Conservation (phyloP, 1,284 basidiomycete species). For the Tilletiaria anomala region DNA sequence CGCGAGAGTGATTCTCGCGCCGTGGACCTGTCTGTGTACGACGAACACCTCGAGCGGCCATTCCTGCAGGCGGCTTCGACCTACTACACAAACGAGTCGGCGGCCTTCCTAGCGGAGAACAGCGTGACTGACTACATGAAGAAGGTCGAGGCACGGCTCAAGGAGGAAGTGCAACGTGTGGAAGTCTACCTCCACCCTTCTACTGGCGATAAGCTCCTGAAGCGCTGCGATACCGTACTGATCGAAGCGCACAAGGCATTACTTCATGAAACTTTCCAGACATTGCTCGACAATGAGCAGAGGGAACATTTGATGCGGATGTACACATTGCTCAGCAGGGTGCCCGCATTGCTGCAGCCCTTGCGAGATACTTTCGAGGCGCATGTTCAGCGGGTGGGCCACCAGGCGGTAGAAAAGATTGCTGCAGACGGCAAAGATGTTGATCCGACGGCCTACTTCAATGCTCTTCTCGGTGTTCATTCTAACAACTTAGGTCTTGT, state of each 20-base stretch:
- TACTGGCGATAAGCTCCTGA: slow-evolving; percentile 15
- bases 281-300: slow-evolving; percentile 78
- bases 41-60: slow-evolving; percentile 71
- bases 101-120: slow-evolving; percentile 75
- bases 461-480: slow-evolving; percentile 79
- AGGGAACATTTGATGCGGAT: slow-evolving; percentile 69
- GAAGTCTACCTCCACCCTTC: slow-evolving; percentile 76
- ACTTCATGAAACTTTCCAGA: slow-evolving; percentile 92
- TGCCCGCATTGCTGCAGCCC: slow-evolving; percentile 79
- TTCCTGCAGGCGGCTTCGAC: slow-evolving; percentile 78
- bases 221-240: slow-evolving; percentile 68
- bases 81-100: slow-evolving; percentile 83
- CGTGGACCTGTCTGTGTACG: slow-evolving; percentile 50
- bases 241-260: slow-evolving; percentile 72
- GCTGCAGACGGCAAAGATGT: slow-evolving; percentile 5
- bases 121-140: slow-evolving; percentile 91
- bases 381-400: slow-evolving; percentile 80
- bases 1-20: background rate
- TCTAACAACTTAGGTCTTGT: slow-evolving; percentile 84
- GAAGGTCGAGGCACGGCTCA: slow-evolving; percentile 80
- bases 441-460: slow-evolving; percentile 80
- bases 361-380: slow-evolving; percentile 82
- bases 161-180: slow-evolving; percentile 89
- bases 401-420: slow-evolving; percentile 68
- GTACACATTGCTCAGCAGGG: slow-evolving; percentile 81